Percentiles rank a stretch among this genome's conserved stretches.
Conservation (phyloP, 2,329 filamentous ascomycete genomes). For the Pseudodiploospora longispora region DNA sequence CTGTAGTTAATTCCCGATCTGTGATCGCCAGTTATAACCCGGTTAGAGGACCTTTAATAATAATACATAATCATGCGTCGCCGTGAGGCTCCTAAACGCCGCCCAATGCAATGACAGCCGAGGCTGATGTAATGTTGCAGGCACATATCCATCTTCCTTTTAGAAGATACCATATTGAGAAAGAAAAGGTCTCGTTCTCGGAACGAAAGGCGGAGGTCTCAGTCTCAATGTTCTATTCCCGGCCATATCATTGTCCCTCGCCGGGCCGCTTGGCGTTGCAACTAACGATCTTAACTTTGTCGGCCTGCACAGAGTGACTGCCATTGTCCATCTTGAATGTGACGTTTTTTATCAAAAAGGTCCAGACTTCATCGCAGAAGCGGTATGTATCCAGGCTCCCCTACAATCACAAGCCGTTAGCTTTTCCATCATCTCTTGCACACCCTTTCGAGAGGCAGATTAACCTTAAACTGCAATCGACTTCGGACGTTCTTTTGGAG, state of each 20-base stretch:
- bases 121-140: not conserved
- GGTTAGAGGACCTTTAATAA: no score
- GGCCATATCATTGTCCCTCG: slow-evolving; percentile 20
- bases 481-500: slow-evolving; percentile 89
- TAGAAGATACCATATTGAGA: no score
- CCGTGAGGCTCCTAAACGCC: slow-evolving; percentile 9
- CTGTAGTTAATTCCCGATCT: no score
- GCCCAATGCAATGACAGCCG: slow-evolving; percentile 5
- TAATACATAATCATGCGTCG: no score
- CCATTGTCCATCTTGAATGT: slow-evolving; percentile 94
- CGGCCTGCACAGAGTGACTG: slow-evolving; percentile 64
- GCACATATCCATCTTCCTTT: no score
- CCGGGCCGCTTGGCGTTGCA: slow-evolving; percentile 76
- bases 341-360: slow-evolving; percentile 96
- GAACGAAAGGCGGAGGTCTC: no score
- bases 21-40: no score
- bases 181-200: no score
- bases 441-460: not conserved
- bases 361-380: slow-evolving; percentile 99
- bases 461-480: slow-evolving; percentile 88
- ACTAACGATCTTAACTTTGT: slow-evolving; percentile 97
- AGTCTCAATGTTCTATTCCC: not conserved
- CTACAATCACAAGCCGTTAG: slow-evolving; percentile 34
- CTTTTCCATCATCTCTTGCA: not conserved
- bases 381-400: slow-evolving; percentile 96